A percentile compares a stretch with the other conserved stretches of the same genome.
phyloP scores from a whole-genome alignment of 768 basidiomycete genomes.

The Rhodotorula toruloides region DNA sequence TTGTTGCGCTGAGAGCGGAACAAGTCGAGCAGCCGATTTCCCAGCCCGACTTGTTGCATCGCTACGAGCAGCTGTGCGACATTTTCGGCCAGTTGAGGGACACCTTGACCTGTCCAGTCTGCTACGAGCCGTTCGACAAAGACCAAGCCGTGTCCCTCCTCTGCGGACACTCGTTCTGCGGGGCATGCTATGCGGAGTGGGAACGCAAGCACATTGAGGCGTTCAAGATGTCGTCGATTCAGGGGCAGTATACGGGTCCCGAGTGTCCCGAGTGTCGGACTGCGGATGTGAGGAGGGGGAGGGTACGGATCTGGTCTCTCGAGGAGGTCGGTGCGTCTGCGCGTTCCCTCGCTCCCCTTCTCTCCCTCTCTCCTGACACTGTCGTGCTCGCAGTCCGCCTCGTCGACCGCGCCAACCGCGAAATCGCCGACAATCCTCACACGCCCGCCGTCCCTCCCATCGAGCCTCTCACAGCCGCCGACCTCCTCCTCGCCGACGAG shows the following conservation, averaged over 20 bases:
- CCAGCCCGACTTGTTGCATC: neutral
- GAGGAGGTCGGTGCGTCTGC: conserved; percentile 6
- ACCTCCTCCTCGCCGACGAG: neutral
- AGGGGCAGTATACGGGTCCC: conserved; percentile 12
- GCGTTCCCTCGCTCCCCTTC: neutral
- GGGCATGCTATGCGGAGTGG: conserved; percentile 14
- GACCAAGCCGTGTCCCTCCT: conserved; percentile 1
- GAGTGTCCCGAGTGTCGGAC: conserved; percentile 30
- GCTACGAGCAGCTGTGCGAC: conserved; percentile 8
- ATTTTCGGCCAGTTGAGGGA: conserved; percentile 15
- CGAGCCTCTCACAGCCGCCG: neutral
- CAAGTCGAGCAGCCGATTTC: conserved; percentile 14
- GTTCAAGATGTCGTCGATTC: conserved; percentile 3
- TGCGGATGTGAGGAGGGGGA: conserved; percentile 10
- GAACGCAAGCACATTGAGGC: conserved; percentile 12
- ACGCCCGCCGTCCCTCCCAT: neutral
- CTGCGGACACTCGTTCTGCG: conserved; percentile 32
- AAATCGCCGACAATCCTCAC: conserved; percentile 16
- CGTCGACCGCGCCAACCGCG: conserved; percentile 16
- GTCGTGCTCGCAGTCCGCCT: conserved; percentile 7
- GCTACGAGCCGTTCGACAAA: conserved; percentile 18
- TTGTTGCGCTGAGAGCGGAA: conserved; percentile 3
- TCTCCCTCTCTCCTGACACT: too few species aligned
- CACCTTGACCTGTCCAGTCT: conserved; percentile 21
- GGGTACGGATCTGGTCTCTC: conserved; percentile 19